Percentiles rank a stretch among this genome's conserved stretches.
Conservation (phyloP, 2,329 filamentous ascomycete genomes). For the Decorospora gaudefroyi region DNA sequence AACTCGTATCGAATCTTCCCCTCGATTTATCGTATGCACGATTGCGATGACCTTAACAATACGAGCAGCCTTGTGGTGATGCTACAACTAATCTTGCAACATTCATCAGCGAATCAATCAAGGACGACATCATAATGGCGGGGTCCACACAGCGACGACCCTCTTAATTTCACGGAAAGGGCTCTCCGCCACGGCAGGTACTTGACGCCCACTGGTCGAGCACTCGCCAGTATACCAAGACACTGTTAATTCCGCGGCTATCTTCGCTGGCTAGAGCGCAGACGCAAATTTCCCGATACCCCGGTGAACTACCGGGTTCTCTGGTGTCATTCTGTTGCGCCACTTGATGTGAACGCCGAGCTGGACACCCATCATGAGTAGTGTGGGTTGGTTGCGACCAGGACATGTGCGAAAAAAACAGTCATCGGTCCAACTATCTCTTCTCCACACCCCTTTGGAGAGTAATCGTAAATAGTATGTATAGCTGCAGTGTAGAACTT, state of each 20-base stretch:
- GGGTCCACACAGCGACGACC: neutral
- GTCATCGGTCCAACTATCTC: neutral
- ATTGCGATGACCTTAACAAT: neutral
- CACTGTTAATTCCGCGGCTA: neutral
- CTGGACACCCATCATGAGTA: neutral
- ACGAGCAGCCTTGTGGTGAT: neutral
- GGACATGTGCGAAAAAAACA: too few species aligned
- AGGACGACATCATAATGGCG: neutral
- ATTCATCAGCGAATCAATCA: neutral
- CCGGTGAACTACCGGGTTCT: neutral
- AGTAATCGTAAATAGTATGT: slow-evolving; percentile 7
- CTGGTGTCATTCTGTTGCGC: neutral
- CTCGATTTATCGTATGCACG: neutral
- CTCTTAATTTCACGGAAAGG: neutral
- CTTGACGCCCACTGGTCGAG: neutral
- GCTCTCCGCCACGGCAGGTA: neutral
- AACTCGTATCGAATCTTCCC: neutral
- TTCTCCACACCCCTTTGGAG: neutral
- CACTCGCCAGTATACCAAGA: neutral
- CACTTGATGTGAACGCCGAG: neutral
- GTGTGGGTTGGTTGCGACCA: neutral
- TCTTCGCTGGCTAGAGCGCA: neutral
- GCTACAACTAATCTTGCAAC: neutral
- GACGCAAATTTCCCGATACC: neutral
- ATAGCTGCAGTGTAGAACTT: slow-evolving; percentile 8